Base-by-base conservation (phyloP, 2,329 filamentous ascomycete genomes). In the Cadophora sp. region DNA sequence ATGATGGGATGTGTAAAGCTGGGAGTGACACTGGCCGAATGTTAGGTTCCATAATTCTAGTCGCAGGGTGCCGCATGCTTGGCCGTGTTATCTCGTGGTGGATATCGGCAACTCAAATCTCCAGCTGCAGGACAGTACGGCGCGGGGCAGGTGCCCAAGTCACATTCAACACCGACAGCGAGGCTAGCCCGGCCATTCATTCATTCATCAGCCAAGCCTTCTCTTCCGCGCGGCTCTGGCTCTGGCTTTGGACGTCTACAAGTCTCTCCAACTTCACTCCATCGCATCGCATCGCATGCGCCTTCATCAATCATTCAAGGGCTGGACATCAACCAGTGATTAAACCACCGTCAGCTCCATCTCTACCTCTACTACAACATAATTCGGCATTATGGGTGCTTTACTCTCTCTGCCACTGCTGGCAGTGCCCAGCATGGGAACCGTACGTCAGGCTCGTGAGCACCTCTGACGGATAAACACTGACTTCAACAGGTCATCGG, bases 391-490 rank as follows among this genome's bases (percentile, higher is more conserved):
- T 62, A 99, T 99, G 96, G 96, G 96, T 77, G 95, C 93, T 73
- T 83, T 97, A 76, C 85, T 99, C 64, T 97, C 95, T 70, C 80
- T 99, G 69, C 96, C 96, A 73, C 84, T 99, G 70, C 83, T 99
- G 81, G 94, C 93, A 73, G 80, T 99, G 73, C 96, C 96, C 70
- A 93, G 93, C 82, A 82, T 92, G 73, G 88, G 92, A 79, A 93
- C 94, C 64, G 93, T 98, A 89, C 70, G 91, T 85, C 63, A 55
- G 47, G 63, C 45, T 20, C n/a, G n/a, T 30, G 43, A 47, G 45
- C 36, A 50, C 4, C 47, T 20, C 24, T 9, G 27, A 20, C 22
- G 53, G 58, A 55, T 64, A 62, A 55, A 56, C 61, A 59, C 68
- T 73, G 64, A 72, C 72, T 70, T 66, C 59, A 68, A 56, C 73